These are phyloP conservation scores for Aspergillus panamensis DNA, from an alignment of 495 filamentous ascomycete species.

Conservation along the genomic window DNA sequence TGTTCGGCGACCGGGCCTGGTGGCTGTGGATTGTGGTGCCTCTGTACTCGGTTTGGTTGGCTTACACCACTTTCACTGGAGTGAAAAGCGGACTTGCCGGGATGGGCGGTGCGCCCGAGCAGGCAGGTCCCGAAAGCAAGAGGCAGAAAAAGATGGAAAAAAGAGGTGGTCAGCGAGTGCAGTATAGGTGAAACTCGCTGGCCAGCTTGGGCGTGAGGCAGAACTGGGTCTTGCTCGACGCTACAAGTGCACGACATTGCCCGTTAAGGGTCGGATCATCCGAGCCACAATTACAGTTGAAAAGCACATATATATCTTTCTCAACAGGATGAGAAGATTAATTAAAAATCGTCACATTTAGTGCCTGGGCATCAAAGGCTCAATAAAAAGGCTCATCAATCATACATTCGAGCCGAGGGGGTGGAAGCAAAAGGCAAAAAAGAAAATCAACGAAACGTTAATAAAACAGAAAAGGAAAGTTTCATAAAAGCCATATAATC, in stretches of 20 bases:
- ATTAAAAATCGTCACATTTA: too few species aligned
- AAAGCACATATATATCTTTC: too few species aligned
- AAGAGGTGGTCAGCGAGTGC: slow-evolving; percentile 48
- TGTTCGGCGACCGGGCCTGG: slow-evolving; percentile 77
- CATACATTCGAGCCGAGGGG: neutral
- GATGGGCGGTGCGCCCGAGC: slow-evolving; percentile 32
- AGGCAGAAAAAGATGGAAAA: slow-evolving; percentile 63
- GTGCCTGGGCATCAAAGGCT: too few species aligned
- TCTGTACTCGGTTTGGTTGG: slow-evolving; percentile 64
- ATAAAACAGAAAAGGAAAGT: slow-evolving; percentile 3
- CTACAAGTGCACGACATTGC: too few species aligned
- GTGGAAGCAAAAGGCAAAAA: slow-evolving; percentile 1
- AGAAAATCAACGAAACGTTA: slow-evolving; percentile 17
- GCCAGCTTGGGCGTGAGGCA: too few species aligned
- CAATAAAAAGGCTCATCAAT: neutral
- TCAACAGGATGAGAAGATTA: too few species aligned
- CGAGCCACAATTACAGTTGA: too few species aligned
- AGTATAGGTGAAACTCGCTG: slow-evolving; percentile 35
- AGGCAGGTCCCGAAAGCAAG: slow-evolving; percentile 47
- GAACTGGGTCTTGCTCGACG: too few species aligned
- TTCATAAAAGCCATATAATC: slow-evolving; percentile 18
- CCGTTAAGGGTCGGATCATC: too few species aligned
- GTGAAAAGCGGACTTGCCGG: slow-evolving; percentile 65
- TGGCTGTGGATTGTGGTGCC: slow-evolving; percentile 69
- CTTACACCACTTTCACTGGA: slow-evolving; percentile 59